Percentiles rank a stretch among this genome's conserved stretches.
Evolutionary conservation across 495 filamentous ascomycete genomes (phyloP).

Genomic region (Aspergillus funiculosus): DNA sequence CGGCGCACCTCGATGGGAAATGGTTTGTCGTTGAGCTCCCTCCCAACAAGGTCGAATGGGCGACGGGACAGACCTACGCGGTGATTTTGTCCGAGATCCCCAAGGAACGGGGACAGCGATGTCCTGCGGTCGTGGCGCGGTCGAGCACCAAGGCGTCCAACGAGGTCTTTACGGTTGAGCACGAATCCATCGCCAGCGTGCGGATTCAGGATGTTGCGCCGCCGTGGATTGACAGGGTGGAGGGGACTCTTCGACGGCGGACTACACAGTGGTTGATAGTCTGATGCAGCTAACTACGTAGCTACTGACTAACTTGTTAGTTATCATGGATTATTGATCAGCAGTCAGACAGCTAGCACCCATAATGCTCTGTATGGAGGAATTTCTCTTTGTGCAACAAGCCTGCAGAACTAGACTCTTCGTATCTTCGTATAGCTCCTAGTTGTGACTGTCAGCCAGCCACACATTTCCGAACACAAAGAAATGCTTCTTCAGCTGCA

Average conservation of each 20-base stretch:
- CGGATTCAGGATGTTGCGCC: slow-evolving; percentile 1
- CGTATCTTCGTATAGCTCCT: not conserved
- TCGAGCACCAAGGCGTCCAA: not conserved
- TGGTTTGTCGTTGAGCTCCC: slow-evolving; percentile 9
- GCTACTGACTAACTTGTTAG: no score
- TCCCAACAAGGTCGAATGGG: slow-evolving; percentile 1
- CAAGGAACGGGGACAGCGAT: not conserved
- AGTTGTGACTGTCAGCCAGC: not conserved
- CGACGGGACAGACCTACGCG: not conserved
- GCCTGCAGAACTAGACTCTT: not conserved
- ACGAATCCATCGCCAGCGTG: slow-evolving; percentile 2
- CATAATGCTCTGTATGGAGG: no score
- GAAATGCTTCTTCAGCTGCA: not conserved
- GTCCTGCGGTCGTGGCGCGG: not conserved
- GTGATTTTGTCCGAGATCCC: slow-evolving; percentile 4
- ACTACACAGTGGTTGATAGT: not conserved
- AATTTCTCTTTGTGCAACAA: no score
- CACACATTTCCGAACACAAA: not conserved
- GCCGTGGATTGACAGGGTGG: not conserved
- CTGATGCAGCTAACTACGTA: no score
- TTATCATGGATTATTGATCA: no score
- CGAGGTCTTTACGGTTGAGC: not conserved
- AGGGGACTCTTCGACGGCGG: not conserved
- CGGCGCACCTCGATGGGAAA: not conserved
- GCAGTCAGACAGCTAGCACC: no score